A percentile compares a stretch with the other conserved stretches of the same genome.
Evolutionary conservation across 257 asterid genomes (phyloP).

Genomic region (Solanum neorickii): DNA sequence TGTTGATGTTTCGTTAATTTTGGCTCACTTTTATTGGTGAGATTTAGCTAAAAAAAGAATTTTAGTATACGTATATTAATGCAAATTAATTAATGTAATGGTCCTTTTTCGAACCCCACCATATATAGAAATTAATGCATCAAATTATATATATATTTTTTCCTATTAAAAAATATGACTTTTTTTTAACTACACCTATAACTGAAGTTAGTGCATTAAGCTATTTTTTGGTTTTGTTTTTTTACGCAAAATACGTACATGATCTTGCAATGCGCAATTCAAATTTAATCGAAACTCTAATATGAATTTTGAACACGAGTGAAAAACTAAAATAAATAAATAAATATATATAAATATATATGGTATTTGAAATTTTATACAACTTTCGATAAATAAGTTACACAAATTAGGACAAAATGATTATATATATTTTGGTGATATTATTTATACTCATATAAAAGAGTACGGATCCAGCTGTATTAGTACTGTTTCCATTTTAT

Average conservation of each 20-base stretch:
- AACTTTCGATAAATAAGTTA: not conserved
- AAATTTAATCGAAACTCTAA: fast-evolving
- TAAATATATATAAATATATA: too few relatives aligned
- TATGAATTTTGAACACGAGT: fast-evolving
- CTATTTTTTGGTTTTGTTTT: not conserved
- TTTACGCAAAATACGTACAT: too few relatives aligned
- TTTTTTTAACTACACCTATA: not conserved
- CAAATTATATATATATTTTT: too few relatives aligned
- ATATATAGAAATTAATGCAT: not conserved
- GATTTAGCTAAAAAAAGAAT: not conserved
- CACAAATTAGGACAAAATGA: not conserved
- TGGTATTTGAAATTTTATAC: too few relatives aligned
- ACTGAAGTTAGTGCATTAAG: not conserved
- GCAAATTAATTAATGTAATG: not conserved
- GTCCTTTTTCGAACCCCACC: not conserved
- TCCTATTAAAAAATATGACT: not conserved
- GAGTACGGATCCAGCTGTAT: too few relatives aligned
- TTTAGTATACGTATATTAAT: not conserved
- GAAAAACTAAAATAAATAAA: too few relatives aligned
- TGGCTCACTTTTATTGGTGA: not conserved
- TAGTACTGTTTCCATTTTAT: not conserved
- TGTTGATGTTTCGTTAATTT: not conserved
- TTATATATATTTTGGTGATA: too few relatives aligned
- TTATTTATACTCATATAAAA: too few relatives aligned
- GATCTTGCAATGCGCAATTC: too few relatives aligned